These are phyloP conservation scores for Mortierella sp. DNA, from an alignment of 371 early-diverging fungal species.

Conservation along the genomic window DNA sequence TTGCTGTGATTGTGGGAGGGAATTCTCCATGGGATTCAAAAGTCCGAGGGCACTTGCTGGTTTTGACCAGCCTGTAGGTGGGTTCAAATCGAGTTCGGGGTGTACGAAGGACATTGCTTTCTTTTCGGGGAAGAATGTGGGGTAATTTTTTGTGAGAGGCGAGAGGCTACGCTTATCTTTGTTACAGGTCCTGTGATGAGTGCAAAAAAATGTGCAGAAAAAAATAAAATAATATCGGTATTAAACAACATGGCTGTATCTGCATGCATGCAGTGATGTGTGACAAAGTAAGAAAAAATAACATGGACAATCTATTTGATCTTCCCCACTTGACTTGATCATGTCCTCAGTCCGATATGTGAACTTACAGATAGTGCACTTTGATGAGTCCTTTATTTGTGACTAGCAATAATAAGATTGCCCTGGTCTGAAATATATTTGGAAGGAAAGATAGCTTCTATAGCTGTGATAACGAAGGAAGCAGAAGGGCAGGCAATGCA, in stretches of 20 bases:
- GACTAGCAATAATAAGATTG: background rate
- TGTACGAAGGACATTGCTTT: conserved; percentile 18
- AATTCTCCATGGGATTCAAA: conserved; percentile 34
- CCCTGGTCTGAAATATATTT: no score
- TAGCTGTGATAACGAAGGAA: background rate
- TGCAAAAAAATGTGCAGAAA: background rate
- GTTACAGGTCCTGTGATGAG: background rate
- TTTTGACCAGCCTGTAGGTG: conserved; percentile 48
- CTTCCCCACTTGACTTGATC: no score
- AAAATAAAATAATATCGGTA: no score
- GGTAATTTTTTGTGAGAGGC: no score
- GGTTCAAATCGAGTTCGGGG: conserved; percentile 46
- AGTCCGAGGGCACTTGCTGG: conserved; percentile 47
- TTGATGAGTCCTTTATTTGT: background rate
- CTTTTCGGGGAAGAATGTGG: background rate
- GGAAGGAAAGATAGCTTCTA: no score
- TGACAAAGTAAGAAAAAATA: conserved; percentile 4
- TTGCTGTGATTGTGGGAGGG: conserved; percentile 42
- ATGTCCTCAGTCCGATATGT: no score
- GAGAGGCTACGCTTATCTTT: background rate
- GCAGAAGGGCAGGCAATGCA: background rate
- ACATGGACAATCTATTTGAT: background rate
- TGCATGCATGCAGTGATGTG: background rate
- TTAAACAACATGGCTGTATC: no score
- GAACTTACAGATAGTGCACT: background rate